Base-by-base conservation (phyloP, 768 basidiomycete species). In the Tylopilus subfusipes region DNA sequence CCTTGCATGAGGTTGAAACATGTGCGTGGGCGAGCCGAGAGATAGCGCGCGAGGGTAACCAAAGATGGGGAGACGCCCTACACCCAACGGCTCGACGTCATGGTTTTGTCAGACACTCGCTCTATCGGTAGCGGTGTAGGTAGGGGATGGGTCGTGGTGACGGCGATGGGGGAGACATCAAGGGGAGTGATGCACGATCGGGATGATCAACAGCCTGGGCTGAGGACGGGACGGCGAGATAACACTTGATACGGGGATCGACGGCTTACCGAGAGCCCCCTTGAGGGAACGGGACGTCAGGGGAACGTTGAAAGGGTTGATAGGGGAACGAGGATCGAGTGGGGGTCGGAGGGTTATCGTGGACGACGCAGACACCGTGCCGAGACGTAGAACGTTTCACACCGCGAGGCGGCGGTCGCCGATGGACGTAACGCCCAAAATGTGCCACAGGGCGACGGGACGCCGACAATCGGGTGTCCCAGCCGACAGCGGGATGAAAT, bases 201-300 rank as follows among this genome's bases (percentile, higher is more conserved):
- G 38, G 16, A 16, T 36, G 34, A 36, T 36, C 34, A 18, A 36
- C 34, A 36, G 38, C n/a, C n/a, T n/a, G n/a, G 30, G 38, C n/a
- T 38, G n/a, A 19, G 7, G 45, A 58, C 33, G 39, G 49, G 19
- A 42, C 3, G 9, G 40, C 36, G 30, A 47, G 53, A 59, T 55
- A 60, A 60, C 44, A 45, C 13, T 10, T 22, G 42, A 50, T 6
- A 22, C 40, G 21, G 24, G 38, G 30, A 58, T 58, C 31, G 50
- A 58, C 58, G 58, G 57, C 34, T 8, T 42, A 54, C 57, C 58
- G 58, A 45, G 44, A 5, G 21, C 14, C 29, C 12, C 40, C 19
- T 36, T 27, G 33, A 13, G 31, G 30, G 16, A 18, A 12, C 3
- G 18, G 42, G 40, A 31, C 25, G 12, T 7, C 19, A 43, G 27